A percentile compares a stretch with the other conserved stretches of the same genome.
Conservation (phyloP, 768 basidiomycete species). For the Russula dissimulans region DNA sequence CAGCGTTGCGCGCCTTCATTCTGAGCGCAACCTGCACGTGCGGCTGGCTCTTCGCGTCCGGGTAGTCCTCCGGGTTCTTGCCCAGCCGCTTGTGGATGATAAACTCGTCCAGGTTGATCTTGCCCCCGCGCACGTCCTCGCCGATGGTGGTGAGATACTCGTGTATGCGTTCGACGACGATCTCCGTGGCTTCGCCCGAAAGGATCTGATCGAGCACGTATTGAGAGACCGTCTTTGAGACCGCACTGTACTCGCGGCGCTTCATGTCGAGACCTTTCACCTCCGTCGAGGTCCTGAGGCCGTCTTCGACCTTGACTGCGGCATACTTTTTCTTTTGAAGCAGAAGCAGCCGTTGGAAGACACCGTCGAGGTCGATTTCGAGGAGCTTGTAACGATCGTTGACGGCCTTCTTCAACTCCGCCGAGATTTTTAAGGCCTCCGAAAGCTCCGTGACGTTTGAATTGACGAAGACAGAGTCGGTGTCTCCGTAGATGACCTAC, state of each 20-base stretch:
- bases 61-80: slow-evolving; percentile 95
- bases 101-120: slow-evolving; percentile 83
- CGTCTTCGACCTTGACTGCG: slow-evolving; percentile 88
- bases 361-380: slow-evolving; percentile 92
- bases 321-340: slow-evolving; percentile 99
- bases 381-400: slow-evolving; percentile 93
- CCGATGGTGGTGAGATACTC: slow-evolving; percentile 76
- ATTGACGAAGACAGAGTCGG: slow-evolving; percentile 98
- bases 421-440: slow-evolving; percentile 86
- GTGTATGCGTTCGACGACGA: slow-evolving; percentile 84
- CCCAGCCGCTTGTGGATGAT: slow-evolving; percentile 95
- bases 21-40: slow-evolving; percentile 94
- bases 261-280: slow-evolving; percentile 99
- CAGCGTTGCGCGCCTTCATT: slow-evolving; percentile 76
- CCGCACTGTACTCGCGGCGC: slow-evolving; percentile 83
- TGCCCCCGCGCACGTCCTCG: slow-evolving; percentile 69
- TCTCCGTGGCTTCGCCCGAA: slow-evolving; percentile 84
- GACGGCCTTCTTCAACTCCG: slow-evolving; percentile 89
- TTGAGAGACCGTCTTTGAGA: slow-evolving; percentile 92
- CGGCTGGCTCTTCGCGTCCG: slow-evolving; percentile 89
- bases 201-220: slow-evolving; percentile 87
- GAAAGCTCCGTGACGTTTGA: slow-evolving; percentile 84
- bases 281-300: slow-evolving; percentile 67
- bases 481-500: slow-evolving; percentile 98
- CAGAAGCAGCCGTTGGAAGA: slow-evolving; percentile 87